These are phyloP conservation scores for Trichoderma cornu-damae DNA, from an alignment of 2,329 filamentous ascomycete species.

Conservation along the genomic window DNA sequence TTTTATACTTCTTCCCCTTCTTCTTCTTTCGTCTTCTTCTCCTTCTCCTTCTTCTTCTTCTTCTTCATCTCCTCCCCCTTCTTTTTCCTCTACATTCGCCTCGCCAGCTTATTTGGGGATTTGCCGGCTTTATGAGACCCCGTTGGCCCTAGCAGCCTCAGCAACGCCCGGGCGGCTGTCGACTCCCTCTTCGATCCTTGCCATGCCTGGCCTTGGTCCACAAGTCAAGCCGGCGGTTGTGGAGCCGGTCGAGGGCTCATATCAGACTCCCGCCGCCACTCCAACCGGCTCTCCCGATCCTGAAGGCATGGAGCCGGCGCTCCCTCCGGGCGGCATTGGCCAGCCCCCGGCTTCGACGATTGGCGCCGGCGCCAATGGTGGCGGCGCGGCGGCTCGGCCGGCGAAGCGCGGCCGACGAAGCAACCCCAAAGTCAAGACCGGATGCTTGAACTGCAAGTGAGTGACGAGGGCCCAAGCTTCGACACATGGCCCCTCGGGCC, in stretches of 20 bases:
- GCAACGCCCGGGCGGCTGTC: neutral
- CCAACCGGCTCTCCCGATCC: conserved; percentile 6
- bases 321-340: neutral
- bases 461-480: conserved; percentile 26
- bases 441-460: conserved; percentile 64
- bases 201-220: conserved; percentile 1
- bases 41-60: neutral
- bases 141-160: neutral
- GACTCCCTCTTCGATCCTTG: neutral
- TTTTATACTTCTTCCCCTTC: neutral
- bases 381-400: neutral
- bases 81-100: neutral
- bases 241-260: conserved; percentile 3
- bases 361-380: neutral
- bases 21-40: neutral
- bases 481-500: neutral
- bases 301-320: neutral
- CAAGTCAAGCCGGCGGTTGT: neutral
- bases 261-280: conserved; percentile 16
- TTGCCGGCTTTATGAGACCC: neutral
- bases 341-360: neutral
- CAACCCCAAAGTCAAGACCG: conserved; percentile 60
- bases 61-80: neutral
- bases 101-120: neutral
- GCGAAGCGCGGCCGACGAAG: conserved; percentile 47